Evolutionary conservation across 305 asterid genomes (phyloP), one percentile per base, ranked within the genome.

Genomic region (Fraxinus ornus): DNA sequence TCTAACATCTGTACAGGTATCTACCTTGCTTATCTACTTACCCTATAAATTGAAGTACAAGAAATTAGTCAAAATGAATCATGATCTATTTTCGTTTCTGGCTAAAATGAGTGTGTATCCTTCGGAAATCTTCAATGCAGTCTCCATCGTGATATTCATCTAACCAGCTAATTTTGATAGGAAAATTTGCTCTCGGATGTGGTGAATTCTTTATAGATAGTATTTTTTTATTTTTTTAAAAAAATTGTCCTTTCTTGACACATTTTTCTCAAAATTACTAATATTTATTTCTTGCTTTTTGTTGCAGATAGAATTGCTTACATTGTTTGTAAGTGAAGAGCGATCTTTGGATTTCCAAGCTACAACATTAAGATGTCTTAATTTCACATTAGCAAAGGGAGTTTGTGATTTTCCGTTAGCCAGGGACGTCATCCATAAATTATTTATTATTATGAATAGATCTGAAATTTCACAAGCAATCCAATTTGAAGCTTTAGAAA

Each of bases 1-100:
- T 84, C 85, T 96, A 79, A 80, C 91, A 85, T 92, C 94, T 83
- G 66, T 77, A 22, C 98, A 93, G 98, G 98, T 94, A 71, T 82
- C 79, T 78, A 64, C 79, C 80, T 75, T 70, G 77, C 83, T 83
- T 24, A 57, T 82, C 62, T 22, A 71, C 76, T 37, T 60, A 55
- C 21, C 77, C 55, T 66, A 37, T 84, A 71, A 28, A 68, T 68
- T 68, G 4, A 26, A 66, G 74, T 12, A 66, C 74, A 9, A 12
- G 17, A 28, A 66, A 12, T 66, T 17, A 26, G 32, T 66, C 74
- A 9, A 66, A 66, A 66, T 24, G 74, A 66, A 26, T 62, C 32
- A 13, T 33, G 32, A 10, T 66, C 7, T 22, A 64, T 66, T 26
- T 66, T 66, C 5, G 17, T 66, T 66, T 66, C 37, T 26, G 41